Base-by-base conservation (phyloP, 2,329 filamentous ascomycete species). In the Fusarium sp. region DNA sequence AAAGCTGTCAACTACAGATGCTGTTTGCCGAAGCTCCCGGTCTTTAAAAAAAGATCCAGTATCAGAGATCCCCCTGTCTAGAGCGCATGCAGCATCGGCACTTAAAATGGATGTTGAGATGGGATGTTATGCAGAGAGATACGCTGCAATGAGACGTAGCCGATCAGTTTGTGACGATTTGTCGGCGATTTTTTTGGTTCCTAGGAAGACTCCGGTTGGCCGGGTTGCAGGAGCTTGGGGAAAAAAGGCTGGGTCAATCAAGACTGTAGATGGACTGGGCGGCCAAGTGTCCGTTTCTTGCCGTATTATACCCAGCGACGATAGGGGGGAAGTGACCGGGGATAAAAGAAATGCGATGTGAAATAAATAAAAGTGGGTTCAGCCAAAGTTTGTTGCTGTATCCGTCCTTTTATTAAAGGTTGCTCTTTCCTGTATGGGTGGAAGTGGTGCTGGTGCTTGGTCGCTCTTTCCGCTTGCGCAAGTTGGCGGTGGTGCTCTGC, bases 21-120 rank as follows among this genome's bases (percentile, higher is more conserved):
- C 47, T 69, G 63, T 52, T 63, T 70, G 63, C 62, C 66, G 69
- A 67, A 64, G 62, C 25, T 63, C 59, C 64, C 63, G 58, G 70
- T 57, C 63, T 61, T 38, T 11, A 38, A n/a, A 42, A 63, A 59
- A 64, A 52, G 59, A 62, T 58, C 59, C 54, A 60, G 59, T 62
- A 49, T 59, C 30, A 64, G 42, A 70, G 49, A 46, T 70, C 58
- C 67, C 71, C 64, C 59, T 62, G 71, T 74, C 69, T 66, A 63
- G 47, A 54, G 70, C 59, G 67, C 64, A 71, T 68, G 65, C 70
- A 74, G 72, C 64, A 74, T 73, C 67, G 70, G 65, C 63, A 64
- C 58, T 66, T 65, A 42, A 56, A 55, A 54, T 69, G 68, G 63
- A 68, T 64, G 59, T 64, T 55, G 63, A 58, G 69, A 73, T 68